These are phyloP conservation scores for Daldinia bambusicola DNA, from an alignment of 495 filamentous ascomycete genomes.

Conservation along the genomic window DNA sequence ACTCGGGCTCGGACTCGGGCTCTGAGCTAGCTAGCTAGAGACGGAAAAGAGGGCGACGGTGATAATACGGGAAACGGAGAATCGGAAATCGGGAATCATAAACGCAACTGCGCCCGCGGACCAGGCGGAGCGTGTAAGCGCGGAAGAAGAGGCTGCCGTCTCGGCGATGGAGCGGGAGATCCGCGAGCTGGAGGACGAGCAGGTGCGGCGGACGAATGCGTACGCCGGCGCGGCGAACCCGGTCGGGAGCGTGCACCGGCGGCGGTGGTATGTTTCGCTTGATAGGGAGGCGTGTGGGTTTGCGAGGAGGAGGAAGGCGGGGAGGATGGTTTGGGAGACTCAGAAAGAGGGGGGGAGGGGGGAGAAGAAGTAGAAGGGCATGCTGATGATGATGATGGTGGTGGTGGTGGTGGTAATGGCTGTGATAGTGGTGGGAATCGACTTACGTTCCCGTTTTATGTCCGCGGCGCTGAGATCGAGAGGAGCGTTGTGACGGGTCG, in stretches of 20 bases:
- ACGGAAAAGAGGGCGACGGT: too few relatives aligned
- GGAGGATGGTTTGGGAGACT: slow-evolving; percentile 42
- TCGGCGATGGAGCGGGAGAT: slow-evolving; percentile 53
- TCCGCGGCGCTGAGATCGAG: slow-evolving; percentile 66
- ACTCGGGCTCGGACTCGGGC: too few relatives aligned
- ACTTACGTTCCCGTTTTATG: slow-evolving; percentile 65
- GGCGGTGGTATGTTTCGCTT: slow-evolving; percentile 69
- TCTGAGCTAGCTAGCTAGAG: too few relatives aligned
- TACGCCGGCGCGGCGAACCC: slow-evolving; percentile 71
- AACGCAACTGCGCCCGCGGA: slow-evolving; percentile 34
- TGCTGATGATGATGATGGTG: slow-evolving; percentile 17
- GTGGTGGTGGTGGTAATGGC: slow-evolving; percentile 19
- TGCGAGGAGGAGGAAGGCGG: slow-evolving; percentile 41
- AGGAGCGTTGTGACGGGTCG: slow-evolving; percentile 71
- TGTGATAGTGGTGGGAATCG: slow-evolving; percentile 36
- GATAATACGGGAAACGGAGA: slow-evolving; percentile 15
- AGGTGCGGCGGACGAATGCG: slow-evolving; percentile 69
- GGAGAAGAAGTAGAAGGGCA: slow-evolving; percentile 25
- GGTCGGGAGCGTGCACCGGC: slow-evolving; percentile 71
- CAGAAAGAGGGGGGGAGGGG: slow-evolving; percentile 28
- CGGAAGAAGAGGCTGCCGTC: slow-evolving; percentile 2
- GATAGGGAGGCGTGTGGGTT: slow-evolving; percentile 68
- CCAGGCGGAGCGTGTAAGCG: slow-evolving; percentile 21
- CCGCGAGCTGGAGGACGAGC: slow-evolving; percentile 54
- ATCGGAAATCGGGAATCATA: slow-evolving; percentile 41